Conservation (phyloP, 164 flowering plant genomes). For the grape (Vitis vinifera) region DNA sequence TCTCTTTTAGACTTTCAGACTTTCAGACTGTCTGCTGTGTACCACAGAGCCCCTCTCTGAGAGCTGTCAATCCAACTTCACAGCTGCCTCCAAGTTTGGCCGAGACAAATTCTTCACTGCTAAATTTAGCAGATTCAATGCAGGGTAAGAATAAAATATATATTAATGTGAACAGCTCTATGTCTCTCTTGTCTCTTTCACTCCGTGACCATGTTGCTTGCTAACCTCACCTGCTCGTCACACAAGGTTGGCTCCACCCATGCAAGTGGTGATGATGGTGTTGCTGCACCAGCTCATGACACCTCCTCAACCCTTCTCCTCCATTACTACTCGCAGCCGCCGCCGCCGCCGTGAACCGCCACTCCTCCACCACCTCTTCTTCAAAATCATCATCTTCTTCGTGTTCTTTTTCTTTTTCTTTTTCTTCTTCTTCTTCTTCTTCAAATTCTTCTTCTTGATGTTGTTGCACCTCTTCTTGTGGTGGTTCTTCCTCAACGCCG, state of each 20-base stretch:
- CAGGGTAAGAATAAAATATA: too few relatives aligned
- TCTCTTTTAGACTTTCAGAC: too few relatives aligned
- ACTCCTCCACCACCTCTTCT: constrained; percentile 1
- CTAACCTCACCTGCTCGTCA: constrained; percentile 9
- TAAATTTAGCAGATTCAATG: too few relatives aligned
- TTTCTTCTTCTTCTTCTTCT: constrained; percentile 8
- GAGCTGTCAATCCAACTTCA: too few relatives aligned
- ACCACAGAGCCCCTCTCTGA: too few relatives aligned
- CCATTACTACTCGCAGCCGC: background rate
- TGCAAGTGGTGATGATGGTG: constrained; percentile 16
- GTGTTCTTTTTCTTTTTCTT: constrained; percentile 12
- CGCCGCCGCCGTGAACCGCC: constrained; percentile 18
- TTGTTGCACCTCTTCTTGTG: constrained; percentile 10
- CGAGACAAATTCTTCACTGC: too few relatives aligned
- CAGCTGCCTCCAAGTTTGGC: too few relatives aligned
- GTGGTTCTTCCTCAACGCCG: constrained; percentile 4
- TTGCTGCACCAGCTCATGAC: constrained; percentile 20
- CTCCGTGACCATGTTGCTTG: background rate
- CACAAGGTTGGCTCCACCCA: constrained; percentile 29
- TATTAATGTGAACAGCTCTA: background rate
- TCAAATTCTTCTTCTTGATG: constrained; percentile 10
- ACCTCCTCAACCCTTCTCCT: constrained; percentile 28
- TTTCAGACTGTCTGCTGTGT: too few relatives aligned
- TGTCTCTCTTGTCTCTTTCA: background rate
- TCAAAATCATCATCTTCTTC: background rate